Evolutionary conservation across 192 early-diverging fungal species (phyloP), one percentile per base, ranked within the genome.

Genomic region (Entomortierella beljakovae): DNA sequence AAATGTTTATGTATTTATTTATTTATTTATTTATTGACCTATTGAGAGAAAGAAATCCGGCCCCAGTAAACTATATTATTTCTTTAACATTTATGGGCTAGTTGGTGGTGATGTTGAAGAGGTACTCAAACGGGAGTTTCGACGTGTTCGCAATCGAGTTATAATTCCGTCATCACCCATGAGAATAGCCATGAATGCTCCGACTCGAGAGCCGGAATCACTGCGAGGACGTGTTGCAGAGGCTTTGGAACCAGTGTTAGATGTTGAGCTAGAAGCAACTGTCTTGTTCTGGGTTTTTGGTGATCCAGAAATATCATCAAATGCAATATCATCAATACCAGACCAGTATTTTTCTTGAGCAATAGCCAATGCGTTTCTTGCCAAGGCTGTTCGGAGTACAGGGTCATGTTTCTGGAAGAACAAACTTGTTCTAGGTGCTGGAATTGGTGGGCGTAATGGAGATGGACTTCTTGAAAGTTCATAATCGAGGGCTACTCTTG

Each of bases 381-480:
- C 75, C 40, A 70, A 22, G 1, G 75, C 75, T 26, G 75, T 79
- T 5, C 75, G 61, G 28, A 79, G 29, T 43, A 70, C 75, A 37
- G 75, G 75, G 50, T 79, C 75, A 22, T 79, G 43, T 28, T 79
- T 79, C 26, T 79, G 75, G 62, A 79, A 79, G 68, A 79, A 79
- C 28, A 79, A 51, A 42, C 75, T 79, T 20, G 75, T 79, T 46
- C 75, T 69, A 13, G 75, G 75, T 7, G 67, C 68, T 11, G 75
- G 75, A 15, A 53, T 10, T 13, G 58, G 38, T 16, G 40, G 61
- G 5, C 55, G 23, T 23, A 49, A 46, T 29, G 75, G 75, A 15
- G 75, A 79, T 8, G 75, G 75, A 51, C 75, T 79, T 1, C 75
- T 62, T 3, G 74, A 64, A 43, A 64, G 9, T 34, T 23, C 49